A percentile compares a stretch with the other conserved stretches of the same genome.
phyloP scores from a whole-genome alignment of 768 basidiomycete genomes.

The Kockovaella imperatae region DNA sequence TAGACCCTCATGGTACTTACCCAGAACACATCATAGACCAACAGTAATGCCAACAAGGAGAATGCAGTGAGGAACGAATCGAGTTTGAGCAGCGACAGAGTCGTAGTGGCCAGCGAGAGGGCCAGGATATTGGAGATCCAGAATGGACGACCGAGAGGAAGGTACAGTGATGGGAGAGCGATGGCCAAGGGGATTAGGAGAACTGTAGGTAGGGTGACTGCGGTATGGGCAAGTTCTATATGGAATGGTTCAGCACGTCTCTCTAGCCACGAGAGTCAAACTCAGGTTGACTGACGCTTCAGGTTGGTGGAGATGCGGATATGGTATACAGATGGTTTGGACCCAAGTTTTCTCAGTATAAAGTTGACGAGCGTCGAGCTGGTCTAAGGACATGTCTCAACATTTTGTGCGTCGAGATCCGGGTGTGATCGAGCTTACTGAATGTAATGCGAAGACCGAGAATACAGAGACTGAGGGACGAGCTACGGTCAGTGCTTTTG shows the following conservation, averaged over 20 bases:
- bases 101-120: constrained; percentile 72
- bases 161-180: constrained; percentile 52
- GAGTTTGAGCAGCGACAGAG: constrained; percentile 67
- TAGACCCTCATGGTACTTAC: too few relatives aligned
- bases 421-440: constrained; percentile 27
- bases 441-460: constrained; percentile 28
- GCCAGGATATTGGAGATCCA: constrained; percentile 67
- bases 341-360: constrained; percentile 10
- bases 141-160: constrained; percentile 62
- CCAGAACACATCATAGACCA: constrained; percentile 93
- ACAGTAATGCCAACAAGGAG: constrained; percentile 71
- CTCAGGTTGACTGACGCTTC: constrained; percentile 25
- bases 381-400: constrained; percentile 18
- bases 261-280: not conserved
- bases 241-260: not conserved
- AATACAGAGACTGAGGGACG: constrained; percentile 20
- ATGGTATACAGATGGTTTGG: constrained; percentile 27
- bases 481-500: not conserved
- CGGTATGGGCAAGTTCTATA: constrained; percentile 40
- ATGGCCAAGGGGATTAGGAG: constrained; percentile 49
- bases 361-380: constrained; percentile 14
- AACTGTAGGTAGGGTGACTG: constrained; percentile 49
- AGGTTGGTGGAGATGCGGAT: constrained; percentile 29
- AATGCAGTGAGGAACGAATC: constrained; percentile 85
- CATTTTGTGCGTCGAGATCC: constrained; percentile 39